Conservation (phyloP, 1,284 basidiomycete species). For the Cryptococcus jaspeensis region DNA sequence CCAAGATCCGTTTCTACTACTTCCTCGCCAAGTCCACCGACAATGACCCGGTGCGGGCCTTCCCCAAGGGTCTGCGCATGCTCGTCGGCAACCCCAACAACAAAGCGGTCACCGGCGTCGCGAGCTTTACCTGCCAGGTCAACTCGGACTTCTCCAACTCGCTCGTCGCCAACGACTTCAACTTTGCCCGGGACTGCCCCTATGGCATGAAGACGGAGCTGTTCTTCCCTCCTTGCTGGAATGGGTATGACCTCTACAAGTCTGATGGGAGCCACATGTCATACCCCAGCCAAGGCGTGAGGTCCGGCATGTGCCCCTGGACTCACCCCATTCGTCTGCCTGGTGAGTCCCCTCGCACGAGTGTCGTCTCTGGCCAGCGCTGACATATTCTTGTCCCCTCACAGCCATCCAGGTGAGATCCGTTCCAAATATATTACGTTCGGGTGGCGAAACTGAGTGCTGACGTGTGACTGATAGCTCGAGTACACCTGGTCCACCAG, state of each 20-base stretch:
- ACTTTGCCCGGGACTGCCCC: constrained; percentile 33
- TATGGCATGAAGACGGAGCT: constrained; percentile 37
- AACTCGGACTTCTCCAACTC: constrained; percentile 16
- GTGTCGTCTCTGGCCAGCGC: too few species aligned
- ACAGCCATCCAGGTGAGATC: constrained; percentile 19
- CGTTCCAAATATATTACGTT: not conserved
- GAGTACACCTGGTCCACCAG: constrained; percentile 37
- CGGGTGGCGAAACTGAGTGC: not conserved
- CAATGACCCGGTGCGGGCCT: constrained; percentile 19
- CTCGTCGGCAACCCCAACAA: constrained; percentile 33
- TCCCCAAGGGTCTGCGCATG: constrained; percentile 39
- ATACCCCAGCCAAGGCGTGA: constrained; percentile 24
- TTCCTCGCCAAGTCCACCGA: constrained; percentile 23
- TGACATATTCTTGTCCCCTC: too few species aligned
- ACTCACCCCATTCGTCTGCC: constrained; percentile 42
- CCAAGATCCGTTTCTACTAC: constrained; percentile 19
- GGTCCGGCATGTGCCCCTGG: constrained; percentile 31
- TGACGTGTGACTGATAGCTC: constrained; percentile 8
- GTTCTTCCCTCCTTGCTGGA: constrained; percentile 41
- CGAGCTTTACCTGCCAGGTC: constrained; percentile 26
- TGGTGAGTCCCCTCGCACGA: too few species aligned
- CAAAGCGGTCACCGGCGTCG: constrained; percentile 24
- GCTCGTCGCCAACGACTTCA: constrained; percentile 30
- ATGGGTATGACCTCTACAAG: constrained; percentile 38
- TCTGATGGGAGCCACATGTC: constrained; percentile 34